phyloP scores from a whole-genome alignment of 768 basidiomycete genomes.

The Auricularia cornea region DNA sequence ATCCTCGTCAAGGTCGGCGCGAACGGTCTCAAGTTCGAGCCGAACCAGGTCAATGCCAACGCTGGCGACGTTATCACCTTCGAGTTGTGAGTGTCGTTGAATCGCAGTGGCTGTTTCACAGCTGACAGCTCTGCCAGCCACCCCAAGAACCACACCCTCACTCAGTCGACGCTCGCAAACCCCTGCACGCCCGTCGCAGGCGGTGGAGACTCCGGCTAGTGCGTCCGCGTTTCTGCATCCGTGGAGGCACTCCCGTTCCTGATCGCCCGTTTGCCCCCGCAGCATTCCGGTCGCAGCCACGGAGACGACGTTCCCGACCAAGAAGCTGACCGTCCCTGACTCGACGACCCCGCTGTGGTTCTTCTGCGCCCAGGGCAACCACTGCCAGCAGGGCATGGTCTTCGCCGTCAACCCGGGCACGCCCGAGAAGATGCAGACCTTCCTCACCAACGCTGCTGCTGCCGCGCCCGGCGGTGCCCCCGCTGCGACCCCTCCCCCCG shows the following conservation, averaged over 20 bases:
- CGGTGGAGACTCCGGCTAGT: conserved; percentile 35
- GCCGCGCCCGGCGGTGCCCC: conserved; percentile 19
- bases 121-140: not conserved
- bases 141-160: conserved; percentile 16
- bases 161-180: conserved; percentile 28
- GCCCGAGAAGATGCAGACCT: conserved; percentile 36
- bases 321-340: conserved; percentile 45
- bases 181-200: conserved; percentile 31
- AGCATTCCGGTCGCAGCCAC: conserved; percentile 41
- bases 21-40: not conserved
- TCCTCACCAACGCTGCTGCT: conserved; percentile 43
- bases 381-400: conserved; percentile 54
- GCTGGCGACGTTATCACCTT: not conserved
- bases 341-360: conserved; percentile 13
- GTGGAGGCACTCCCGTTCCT: not conserved
- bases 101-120: not conserved
- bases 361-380: conserved; percentile 47
- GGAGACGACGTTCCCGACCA: conserved; percentile 43
- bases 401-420: conserved; percentile 55
- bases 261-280: not conserved
- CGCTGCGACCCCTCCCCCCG: conserved; percentile 9
- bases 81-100: not conserved
- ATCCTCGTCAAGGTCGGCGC: not conserved
- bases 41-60: not conserved
- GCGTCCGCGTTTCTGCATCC: conserved; percentile 8